phyloP scores from a whole-genome alignment of 805 yeast species.

The Hanseniaspora valbyensis region DNA sequence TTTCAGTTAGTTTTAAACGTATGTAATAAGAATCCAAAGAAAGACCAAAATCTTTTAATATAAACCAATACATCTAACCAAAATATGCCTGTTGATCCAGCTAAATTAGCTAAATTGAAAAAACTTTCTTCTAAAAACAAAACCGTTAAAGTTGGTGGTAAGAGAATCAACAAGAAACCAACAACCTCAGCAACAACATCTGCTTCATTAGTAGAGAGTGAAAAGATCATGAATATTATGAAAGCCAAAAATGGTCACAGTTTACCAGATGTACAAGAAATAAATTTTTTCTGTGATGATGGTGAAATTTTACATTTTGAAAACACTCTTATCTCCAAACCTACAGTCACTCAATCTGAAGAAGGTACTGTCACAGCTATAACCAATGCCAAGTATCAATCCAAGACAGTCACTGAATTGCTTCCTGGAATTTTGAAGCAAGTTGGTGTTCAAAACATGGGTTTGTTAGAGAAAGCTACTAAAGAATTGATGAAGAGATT shows the following conservation, averaged over 20 bases:
- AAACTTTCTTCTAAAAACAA: conserved; percentile 60
- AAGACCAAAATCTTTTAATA: too few species aligned
- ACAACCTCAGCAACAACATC: conserved; percentile 42
- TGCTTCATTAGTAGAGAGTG: neutral
- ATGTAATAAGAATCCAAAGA: too few species aligned
- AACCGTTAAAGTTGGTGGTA: conserved; percentile 56
- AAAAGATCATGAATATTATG: conserved; percentile 2
- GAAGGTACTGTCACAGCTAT: conserved; percentile 82
- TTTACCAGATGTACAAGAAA: conserved; percentile 71
- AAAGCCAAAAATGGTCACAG: neutral
- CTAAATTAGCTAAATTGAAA: conserved; percentile 84
- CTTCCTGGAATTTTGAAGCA: conserved; percentile 91
- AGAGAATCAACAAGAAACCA: conserved; percentile 59
- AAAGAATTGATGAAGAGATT: conserved; percentile 37
- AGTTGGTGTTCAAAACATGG: conserved; percentile 38
- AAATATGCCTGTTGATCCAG: conserved; percentile 82
- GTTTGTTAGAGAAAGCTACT: conserved; percentile 47
- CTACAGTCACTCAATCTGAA: conserved; percentile 7
- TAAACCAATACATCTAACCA: neutral
- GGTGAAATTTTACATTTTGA: conserved; percentile 93
- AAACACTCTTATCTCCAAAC: conserved; percentile 42
- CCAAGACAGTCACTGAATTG: conserved; percentile 82
- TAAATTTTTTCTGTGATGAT: conserved; percentile 93
- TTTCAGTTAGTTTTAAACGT: too few species aligned
- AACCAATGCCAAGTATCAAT: conserved; percentile 86